Conservation (phyloP, 805 yeast genomes). For the Ogataea pignaliae region DNA sequence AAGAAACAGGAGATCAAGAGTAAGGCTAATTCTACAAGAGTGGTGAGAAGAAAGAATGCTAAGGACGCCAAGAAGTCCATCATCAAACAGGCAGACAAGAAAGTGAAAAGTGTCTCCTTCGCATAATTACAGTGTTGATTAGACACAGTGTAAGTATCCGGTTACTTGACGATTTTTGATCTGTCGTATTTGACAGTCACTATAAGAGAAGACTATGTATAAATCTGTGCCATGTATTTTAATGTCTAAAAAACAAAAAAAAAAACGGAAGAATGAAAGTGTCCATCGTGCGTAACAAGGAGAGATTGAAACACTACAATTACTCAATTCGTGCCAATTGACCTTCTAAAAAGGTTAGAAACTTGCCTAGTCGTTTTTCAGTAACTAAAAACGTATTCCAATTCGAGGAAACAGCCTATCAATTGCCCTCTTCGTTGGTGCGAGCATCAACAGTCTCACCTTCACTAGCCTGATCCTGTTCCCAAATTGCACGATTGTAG, state of each 20-base stretch:
- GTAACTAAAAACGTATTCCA: too few species aligned
- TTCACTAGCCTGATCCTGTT: constrained; percentile 1
- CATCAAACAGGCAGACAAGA: constrained; percentile 17
- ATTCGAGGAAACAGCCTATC: too few species aligned
- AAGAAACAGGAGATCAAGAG: constrained; percentile 74
- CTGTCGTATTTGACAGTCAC: too few species aligned
- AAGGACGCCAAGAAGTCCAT: constrained; percentile 27
- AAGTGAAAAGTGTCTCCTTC: constrained; percentile 40
- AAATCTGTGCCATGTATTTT: too few species aligned
- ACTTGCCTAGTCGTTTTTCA: too few species aligned
- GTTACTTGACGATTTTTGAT: too few species aligned
- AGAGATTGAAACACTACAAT: too few species aligned
- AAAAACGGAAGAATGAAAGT: background rate
- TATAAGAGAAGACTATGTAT: too few species aligned
- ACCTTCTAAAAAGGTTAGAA: too few species aligned
- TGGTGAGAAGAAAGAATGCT: constrained; percentile 57
- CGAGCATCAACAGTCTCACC: background rate
- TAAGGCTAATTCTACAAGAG: constrained; percentile 67
- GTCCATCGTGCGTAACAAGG: background rate
- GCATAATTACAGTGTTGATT: constrained; percentile 27
- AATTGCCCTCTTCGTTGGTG: background rate
- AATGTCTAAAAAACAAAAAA: too few species aligned
- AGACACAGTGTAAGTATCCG: too few species aligned
- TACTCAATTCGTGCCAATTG: too few species aligned
- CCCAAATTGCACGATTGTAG: constrained; percentile 2